phyloP scores from a whole-genome alignment of 768 basidiomycete species.

The Rhizopogon salebrosus region DNA sequence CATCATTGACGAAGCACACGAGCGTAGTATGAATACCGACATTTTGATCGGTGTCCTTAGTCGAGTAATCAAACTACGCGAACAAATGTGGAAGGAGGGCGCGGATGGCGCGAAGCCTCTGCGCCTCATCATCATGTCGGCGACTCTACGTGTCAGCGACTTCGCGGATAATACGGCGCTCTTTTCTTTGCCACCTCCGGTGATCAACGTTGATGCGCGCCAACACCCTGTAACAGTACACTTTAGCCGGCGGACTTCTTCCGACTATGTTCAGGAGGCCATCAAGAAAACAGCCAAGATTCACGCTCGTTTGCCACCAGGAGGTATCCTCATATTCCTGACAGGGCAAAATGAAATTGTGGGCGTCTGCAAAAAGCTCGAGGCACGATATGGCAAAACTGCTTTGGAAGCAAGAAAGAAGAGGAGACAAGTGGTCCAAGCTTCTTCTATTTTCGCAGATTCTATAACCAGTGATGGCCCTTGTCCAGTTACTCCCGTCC shows the following conservation, averaged over 20 bases:
- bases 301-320: slow-evolving; percentile 85
- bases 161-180: slow-evolving; percentile 83
- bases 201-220: slow-evolving; percentile 83
- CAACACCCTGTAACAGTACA: slow-evolving; percentile 95
- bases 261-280: slow-evolving; percentile 88
- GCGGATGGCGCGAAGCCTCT: slow-evolving; percentile 78
- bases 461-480: slow-evolving; percentile 8
- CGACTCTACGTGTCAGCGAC: slow-evolving; percentile 89
- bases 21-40: slow-evolving; percentile 97
- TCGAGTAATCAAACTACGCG: slow-evolving; percentile 83
- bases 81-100: slow-evolving; percentile 81
- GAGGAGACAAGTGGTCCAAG: slow-evolving; percentile 22
- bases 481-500: slow-evolving; percentile 13
- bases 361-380: slow-evolving; percentile 76
- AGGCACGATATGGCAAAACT: slow-evolving; percentile 68
- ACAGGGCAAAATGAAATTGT: slow-evolving; percentile 96
- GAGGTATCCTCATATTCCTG: slow-evolving; percentile 89
- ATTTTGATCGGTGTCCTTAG: slow-evolving; percentile 96
- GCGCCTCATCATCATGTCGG: slow-evolving; percentile 97
- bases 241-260: slow-evolving; percentile 79
- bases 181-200: slow-evolving; percentile 82
- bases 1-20: slow-evolving; percentile 97
- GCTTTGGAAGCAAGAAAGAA: slow-evolving; percentile 51
- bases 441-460: slow-evolving; percentile 24
- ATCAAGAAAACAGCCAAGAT: slow-evolving; percentile 90